Evolutionary conservation across 2,329 filamentous ascomycete genomes (phyloP).

Genomic region (Microdochium nivale): DNA sequence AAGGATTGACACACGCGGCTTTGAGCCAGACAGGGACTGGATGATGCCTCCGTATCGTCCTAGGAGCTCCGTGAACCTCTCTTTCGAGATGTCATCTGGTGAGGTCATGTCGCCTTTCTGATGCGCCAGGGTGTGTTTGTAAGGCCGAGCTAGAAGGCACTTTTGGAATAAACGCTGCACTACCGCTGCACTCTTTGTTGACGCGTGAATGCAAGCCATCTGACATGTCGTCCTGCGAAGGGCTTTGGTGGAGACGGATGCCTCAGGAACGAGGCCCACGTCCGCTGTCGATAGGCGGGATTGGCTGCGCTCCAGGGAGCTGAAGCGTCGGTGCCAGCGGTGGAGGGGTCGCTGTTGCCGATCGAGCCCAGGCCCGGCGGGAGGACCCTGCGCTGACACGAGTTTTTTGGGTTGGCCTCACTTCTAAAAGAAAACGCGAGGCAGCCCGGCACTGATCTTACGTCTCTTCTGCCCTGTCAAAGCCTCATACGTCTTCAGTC

Average conservation of each 20-base stretch:
- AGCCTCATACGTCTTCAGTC: too few relatives aligned
- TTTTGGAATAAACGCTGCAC: too few relatives aligned
- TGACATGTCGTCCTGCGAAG: too few relatives aligned
- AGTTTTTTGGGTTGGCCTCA: background rate
- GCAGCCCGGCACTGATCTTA: background rate
- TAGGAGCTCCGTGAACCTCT: slow-evolving; percentile 26
- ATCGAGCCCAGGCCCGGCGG: background rate
- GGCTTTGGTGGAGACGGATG: too few relatives aligned
- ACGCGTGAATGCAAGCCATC: too few relatives aligned
- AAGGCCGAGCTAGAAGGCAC: background rate
- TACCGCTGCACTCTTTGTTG: too few relatives aligned
- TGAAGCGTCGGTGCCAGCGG: too few relatives aligned
- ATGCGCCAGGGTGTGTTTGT: background rate
- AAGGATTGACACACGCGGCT: slow-evolving; percentile 27
- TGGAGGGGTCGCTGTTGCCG: too few relatives aligned
- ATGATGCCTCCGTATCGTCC: slow-evolving; percentile 29
- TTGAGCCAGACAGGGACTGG: slow-evolving; percentile 33
- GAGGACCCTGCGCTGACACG: background rate
- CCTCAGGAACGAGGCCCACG: too few relatives aligned
- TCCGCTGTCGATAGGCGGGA: too few relatives aligned
- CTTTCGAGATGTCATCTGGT: slow-evolving; percentile 15
- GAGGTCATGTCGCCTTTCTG: slow-evolving; percentile 7
- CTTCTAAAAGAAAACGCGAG: background rate
- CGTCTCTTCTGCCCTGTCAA: too few relatives aligned
- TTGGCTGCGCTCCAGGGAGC: too few relatives aligned